Conservation (phyloP, 345 rosid species). For the Kandelia obovata region DNA sequence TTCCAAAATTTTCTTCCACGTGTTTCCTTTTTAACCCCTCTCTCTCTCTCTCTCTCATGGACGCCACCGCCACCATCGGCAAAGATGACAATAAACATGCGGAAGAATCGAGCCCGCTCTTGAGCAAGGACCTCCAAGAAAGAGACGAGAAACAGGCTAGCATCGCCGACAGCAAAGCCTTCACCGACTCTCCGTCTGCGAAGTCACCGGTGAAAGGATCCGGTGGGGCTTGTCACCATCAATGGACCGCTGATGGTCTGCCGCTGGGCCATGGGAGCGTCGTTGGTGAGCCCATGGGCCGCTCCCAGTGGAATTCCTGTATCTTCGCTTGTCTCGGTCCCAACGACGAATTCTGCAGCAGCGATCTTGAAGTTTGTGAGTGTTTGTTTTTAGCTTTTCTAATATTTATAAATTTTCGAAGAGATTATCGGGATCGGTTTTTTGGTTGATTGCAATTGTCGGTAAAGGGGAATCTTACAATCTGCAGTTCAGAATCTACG, state of each 20-base stretch:
- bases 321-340: conserved; percentile 75
- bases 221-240: conserved; percentile 25
- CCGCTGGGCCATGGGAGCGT: conserved; percentile 72
- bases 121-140: conserved; percentile 35
- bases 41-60: conserved; percentile 32
- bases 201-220: conserved; percentile 17
- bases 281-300: conserved; percentile 80
- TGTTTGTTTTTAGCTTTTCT: conserved; percentile 5
- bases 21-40: not conserved
- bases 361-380: conserved; percentile 99
- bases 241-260: conserved; percentile 82
- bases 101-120: conserved; percentile 73
- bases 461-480: too few species aligned
- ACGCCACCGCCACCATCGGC: conserved; percentile 22
- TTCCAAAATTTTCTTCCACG: too few species aligned
- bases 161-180: conserved; percentile 10
- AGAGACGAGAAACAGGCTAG: conserved; percentile 34
- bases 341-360: conserved; percentile 90
- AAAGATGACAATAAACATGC: conserved; percentile 13
- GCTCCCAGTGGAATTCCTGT: conserved; percentile 73
- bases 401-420: not conserved
- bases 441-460: too few species aligned
- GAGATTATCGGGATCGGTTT: too few species aligned
- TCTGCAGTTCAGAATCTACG: too few species aligned
- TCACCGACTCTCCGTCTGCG: conserved; percentile 14